Evolutionary conservation across 306 rosid species (phyloP).

Genomic region (Parietaria judaica): DNA sequence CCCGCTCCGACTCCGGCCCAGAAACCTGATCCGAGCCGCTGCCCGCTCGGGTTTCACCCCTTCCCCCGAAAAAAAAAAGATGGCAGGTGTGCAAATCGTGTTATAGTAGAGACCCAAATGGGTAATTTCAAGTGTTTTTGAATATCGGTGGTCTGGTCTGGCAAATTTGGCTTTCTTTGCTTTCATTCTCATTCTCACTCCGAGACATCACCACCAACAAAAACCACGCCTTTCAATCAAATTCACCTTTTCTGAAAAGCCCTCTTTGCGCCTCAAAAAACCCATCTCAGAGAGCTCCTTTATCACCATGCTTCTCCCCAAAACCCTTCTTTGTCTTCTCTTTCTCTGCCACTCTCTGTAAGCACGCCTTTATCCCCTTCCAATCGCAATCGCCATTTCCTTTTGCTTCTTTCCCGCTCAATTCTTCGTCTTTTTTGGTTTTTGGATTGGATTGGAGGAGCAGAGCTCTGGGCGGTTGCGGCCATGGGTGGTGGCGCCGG

Average conservation of each 20-base stretch:
- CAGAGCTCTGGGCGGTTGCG: conserved; percentile 38
- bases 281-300: background rate
- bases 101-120: background rate
- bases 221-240: conserved; percentile 39
- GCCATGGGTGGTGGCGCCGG: conserved; percentile 33
- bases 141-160: conserved; percentile 1
- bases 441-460: conserved; percentile 1
- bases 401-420: conserved; percentile 20
- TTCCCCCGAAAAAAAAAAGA: too few relatives aligned
- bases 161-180: background rate
- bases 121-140: background rate
- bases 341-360: conserved; percentile 6
- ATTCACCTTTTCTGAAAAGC: conserved; percentile 21
- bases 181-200: conserved; percentile 10
- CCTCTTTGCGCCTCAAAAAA: conserved; percentile 16
- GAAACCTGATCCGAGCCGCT: too few relatives aligned
- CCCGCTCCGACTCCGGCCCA: too few relatives aligned
- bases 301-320: conserved; percentile 7
- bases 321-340: conserved; percentile 27
- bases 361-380: background rate
- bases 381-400: conserved; percentile 8
- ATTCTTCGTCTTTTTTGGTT: conserved; percentile 7
- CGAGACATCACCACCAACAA: background rate
- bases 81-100: background rate
- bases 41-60: too few relatives aligned